Percentiles rank a stretch among this genome's conserved stretches.
phyloP scores from a whole-genome alignment of 2,329 filamentous ascomycete genomes.

The Chrysosporium keratinophilum region DNA sequence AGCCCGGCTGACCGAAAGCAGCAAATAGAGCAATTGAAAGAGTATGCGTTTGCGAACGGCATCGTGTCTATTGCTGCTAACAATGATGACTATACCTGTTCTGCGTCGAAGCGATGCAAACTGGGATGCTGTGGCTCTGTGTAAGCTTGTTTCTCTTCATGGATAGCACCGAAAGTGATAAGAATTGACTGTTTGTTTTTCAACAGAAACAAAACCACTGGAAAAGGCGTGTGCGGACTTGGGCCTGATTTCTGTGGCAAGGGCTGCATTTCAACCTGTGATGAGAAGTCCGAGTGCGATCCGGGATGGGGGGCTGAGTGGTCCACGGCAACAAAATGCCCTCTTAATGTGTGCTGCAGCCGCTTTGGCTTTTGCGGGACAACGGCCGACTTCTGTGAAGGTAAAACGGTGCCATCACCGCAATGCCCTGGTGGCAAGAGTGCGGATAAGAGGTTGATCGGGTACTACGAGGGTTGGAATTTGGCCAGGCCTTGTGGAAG shows the following conservation, averaged over 20 bases:
- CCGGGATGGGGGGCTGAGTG: conserved; percentile 24
- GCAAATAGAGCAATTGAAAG: neutral
- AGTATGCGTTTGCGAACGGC: conserved; percentile 16
- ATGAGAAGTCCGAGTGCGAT: conserved; percentile 23
- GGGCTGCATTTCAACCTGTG: conserved; percentile 21
- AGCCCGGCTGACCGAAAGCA: neutral
- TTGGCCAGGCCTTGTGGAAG: conserved; percentile 18
- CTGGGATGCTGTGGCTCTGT: conserved; percentile 12
- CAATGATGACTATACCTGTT: conserved; percentile 8
- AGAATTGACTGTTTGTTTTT: neutral
- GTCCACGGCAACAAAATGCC: conserved; percentile 20
- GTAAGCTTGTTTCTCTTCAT: neutral
- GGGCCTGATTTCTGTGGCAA: conserved; percentile 21
- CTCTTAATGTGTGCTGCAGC: conserved; percentile 31
- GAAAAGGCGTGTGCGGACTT: conserved; percentile 16
- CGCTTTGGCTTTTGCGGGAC: conserved; percentile 27
- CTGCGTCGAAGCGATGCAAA: conserved; percentile 8
- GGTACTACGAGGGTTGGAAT: conserved; percentile 32
- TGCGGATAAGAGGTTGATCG: conserved; percentile 19
- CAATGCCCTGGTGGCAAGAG: conserved; percentile 9
- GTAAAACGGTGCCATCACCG: conserved; percentile 13
- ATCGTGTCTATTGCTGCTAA: neutral
- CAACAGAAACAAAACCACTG: conserved; percentile 21
- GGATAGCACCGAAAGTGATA: neutral
- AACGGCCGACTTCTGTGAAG: conserved; percentile 23